These are phyloP conservation scores for Suillus decipiens DNA, from an alignment of 768 basidiomycete species.

Conservation along the genomic window DNA sequence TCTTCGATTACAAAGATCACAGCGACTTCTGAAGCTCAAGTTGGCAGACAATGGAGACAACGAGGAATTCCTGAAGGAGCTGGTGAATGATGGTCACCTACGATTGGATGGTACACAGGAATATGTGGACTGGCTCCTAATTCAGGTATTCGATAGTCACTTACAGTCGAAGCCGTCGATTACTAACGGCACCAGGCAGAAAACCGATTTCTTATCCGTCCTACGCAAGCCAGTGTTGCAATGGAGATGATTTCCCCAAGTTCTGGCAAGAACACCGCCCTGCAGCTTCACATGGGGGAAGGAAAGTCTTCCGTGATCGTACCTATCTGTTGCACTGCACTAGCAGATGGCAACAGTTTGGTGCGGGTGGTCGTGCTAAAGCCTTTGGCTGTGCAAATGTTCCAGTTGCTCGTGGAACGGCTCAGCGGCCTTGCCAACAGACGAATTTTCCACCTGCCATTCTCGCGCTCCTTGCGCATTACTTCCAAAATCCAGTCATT, in stretches of 20 bases:
- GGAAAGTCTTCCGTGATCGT: slow-evolving; percentile 48
- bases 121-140: slow-evolving; percentile 24
- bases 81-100: slow-evolving; percentile 20
- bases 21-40: slow-evolving; percentile 30
- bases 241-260: slow-evolving; percentile 34
- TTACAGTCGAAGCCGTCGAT: not conserved
- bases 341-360: slow-evolving; percentile 29
- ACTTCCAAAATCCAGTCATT: slow-evolving; percentile 17
- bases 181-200: slow-evolving; percentile 22
- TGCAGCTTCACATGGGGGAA: slow-evolving; percentile 59
- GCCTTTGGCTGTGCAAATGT: slow-evolving; percentile 33
- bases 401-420: slow-evolving; percentile 31
- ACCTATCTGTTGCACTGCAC: slow-evolving; percentile 27
- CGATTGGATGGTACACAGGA: slow-evolving; percentile 17
- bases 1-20: slow-evolving; percentile 37
- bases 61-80: slow-evolving; percentile 21
- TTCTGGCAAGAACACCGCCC: slow-evolving; percentile 34
- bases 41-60: slow-evolving; percentile 14
- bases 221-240: slow-evolving; percentile 30
- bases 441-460: slow-evolving; percentile 34
- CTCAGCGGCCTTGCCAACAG: slow-evolving; percentile 34
- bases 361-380: slow-evolving; percentile 38
- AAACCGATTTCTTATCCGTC: slow-evolving; percentile 28
- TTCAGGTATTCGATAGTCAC: slow-evolving; percentile 17
- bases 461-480: slow-evolving; percentile 26